These are phyloP conservation scores for Hymenoscyphus scutula DNA, from an alignment of 2,329 filamentous ascomycete genomes.

Conservation along the genomic window DNA sequence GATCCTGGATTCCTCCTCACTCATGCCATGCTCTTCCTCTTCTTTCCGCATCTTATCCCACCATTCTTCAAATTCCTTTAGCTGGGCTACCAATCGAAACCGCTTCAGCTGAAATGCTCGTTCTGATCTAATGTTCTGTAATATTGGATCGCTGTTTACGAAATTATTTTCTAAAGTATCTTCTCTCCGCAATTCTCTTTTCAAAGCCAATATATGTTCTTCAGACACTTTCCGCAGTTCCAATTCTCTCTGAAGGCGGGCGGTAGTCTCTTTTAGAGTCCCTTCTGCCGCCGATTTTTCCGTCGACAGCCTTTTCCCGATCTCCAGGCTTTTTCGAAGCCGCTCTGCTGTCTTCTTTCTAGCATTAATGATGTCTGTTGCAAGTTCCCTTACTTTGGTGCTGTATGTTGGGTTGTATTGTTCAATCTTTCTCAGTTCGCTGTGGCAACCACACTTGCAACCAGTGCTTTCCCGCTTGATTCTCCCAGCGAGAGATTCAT, in stretches of 20 bases:
- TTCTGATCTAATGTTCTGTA: slow-evolving; percentile 9
- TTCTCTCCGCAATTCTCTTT: not conserved
- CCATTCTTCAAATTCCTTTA: slow-evolving; percentile 4
- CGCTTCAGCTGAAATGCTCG: slow-evolving; percentile 3
- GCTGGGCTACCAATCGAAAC: not conserved
- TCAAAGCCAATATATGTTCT: not conserved
- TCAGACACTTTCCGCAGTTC: not conserved
- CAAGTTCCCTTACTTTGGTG: not conserved
- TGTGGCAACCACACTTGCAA: not conserved
- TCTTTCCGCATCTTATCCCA: not conserved
- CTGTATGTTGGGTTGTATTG: not conserved
- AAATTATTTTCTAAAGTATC: not conserved
- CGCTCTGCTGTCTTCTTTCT: not conserved
- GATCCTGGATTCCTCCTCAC: slow-evolving; percentile 1
- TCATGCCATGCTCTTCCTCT: slow-evolving; percentile 4
- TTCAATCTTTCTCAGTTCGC: not conserved
- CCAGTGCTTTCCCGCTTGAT: not conserved
- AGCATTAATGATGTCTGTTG: not conserved
- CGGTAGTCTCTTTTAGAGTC: not conserved
- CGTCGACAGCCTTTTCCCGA: not conserved
- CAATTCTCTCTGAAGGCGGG: not conserved
- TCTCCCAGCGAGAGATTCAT: not conserved
- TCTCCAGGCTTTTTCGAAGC: not conserved
- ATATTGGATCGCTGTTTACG: not conserved
- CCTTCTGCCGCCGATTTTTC: not conserved